Evolutionary conservation across 2,329 filamentous ascomycete genomes (phyloP).

Genomic region (Clonostachys sp.): DNA sequence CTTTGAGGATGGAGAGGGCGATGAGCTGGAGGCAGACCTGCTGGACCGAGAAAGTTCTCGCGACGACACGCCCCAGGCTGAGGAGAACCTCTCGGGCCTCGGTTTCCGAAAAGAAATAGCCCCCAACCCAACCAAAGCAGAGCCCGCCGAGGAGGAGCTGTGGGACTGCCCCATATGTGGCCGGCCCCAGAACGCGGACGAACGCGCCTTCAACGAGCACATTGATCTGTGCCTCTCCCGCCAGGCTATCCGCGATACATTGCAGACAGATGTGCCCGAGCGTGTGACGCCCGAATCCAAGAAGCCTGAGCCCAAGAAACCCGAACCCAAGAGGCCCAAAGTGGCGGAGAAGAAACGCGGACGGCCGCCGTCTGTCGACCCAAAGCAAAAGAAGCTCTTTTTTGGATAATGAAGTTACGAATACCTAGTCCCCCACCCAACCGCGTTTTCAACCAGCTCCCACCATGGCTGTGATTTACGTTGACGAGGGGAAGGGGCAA

Average conservation of each 20-base stretch:
- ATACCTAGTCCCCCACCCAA: too few relatives aligned
- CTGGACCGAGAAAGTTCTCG: slow-evolving; percentile 3
- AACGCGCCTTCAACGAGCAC: slow-evolving; percentile 80
- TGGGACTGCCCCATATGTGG: slow-evolving; percentile 90
- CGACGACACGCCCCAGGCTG: slow-evolving; percentile 6
- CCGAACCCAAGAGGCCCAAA: slow-evolving; percentile 29
- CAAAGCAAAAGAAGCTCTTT: slow-evolving; percentile 46
- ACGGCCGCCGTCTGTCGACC: slow-evolving; percentile 26
- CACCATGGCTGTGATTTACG: slow-evolving; percentile 46
- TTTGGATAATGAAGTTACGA: slow-evolving; percentile 33
- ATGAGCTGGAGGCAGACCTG: slow-evolving; percentile 9
- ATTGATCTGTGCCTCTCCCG: slow-evolving; percentile 88
- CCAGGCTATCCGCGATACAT: slow-evolving; percentile 78
- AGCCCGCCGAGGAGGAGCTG: slow-evolving; percentile 34
- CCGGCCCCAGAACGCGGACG: slow-evolving; percentile 70
- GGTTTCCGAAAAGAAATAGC: slow-evolving; percentile 38
- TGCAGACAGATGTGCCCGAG: slow-evolving; percentile 45
- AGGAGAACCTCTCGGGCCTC: slow-evolving; percentile 4
- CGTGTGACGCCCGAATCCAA: slow-evolving; percentile 5
- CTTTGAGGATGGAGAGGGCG: slow-evolving; percentile 23
- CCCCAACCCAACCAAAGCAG: slow-evolving; percentile 22
- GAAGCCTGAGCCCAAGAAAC: slow-evolving; percentile 14
- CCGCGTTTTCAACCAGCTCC: background rate
- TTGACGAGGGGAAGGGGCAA: slow-evolving; percentile 73
- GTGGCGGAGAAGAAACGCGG: slow-evolving; percentile 30